These are phyloP conservation scores for Lodderomyces pseudojiufengensis DNA, from an alignment of 1,139 yeast genomes.

Conservation along the genomic window DNA sequence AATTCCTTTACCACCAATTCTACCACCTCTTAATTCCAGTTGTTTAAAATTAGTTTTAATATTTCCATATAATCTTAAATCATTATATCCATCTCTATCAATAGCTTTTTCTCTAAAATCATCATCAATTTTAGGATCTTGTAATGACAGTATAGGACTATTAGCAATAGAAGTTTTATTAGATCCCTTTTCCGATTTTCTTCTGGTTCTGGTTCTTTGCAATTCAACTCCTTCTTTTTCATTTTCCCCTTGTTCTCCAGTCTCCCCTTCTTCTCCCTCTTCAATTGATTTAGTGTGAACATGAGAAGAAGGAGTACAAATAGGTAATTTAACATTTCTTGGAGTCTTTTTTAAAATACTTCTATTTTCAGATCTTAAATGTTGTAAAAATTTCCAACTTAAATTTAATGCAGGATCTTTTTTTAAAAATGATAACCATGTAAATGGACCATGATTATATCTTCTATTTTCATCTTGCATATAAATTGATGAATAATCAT, in stretches of 20 bases:
- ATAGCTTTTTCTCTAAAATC: conserved; percentile 24
- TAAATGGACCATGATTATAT: conserved; percentile 35
- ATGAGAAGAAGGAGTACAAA: too few species aligned
- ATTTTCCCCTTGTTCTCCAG: conserved; percentile 1
- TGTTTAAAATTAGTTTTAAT: conserved; percentile 11
- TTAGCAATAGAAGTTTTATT: too few species aligned
- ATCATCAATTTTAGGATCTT: conserved; percentile 11
- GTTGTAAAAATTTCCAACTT: conserved; percentile 14
- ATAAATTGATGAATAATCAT: conserved; percentile 27
- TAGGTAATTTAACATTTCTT: conserved; percentile 1
- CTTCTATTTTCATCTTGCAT: conserved; percentile 22
- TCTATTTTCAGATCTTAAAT: conserved; percentile 2
- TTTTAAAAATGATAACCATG: conserved; percentile 37
- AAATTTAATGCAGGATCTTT: conserved; percentile 29
- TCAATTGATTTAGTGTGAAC: too few species aligned
- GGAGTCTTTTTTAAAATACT: conserved; percentile 15
- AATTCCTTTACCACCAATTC: conserved; percentile 1
- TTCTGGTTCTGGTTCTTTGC: background rate
- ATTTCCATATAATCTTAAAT: conserved; percentile 22
- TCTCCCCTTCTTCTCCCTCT: background rate
- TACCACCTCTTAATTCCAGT: conserved; percentile 9
- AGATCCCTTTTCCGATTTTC: too few species aligned
- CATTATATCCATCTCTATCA: conserved; percentile 29
- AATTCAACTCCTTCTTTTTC: background rate
- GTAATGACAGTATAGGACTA: too few species aligned